phyloP scores from a whole-genome alignment of 352 stramenopile species.

The Globisporangium alternatum region DNA sequence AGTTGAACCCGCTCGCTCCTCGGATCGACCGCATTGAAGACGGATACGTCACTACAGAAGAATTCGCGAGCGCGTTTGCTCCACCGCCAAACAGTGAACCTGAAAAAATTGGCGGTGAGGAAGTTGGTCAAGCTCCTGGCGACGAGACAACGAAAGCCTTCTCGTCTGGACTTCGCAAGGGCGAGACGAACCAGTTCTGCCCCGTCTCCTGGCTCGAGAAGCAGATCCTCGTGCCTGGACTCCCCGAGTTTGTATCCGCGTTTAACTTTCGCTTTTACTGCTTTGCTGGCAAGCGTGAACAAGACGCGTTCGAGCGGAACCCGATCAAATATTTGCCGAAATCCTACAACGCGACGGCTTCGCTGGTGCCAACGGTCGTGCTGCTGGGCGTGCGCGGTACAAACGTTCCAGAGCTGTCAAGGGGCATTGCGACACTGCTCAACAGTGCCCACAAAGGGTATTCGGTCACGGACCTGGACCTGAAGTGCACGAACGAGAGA shows the following conservation, averaged over 20 bases:
- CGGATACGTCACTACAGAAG: constrained; percentile 28
- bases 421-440: constrained; percentile 15
- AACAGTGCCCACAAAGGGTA: constrained; percentile 8
- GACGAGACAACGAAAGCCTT: not conserved
- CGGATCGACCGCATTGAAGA: constrained; percentile 41
- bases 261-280: constrained; percentile 52
- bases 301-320: constrained; percentile 46
- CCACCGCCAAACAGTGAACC: constrained; percentile 17
- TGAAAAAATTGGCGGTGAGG: constrained; percentile 6
- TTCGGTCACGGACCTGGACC: constrained; percentile 19
- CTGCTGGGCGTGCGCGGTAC: constrained; percentile 51
- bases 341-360: constrained; percentile 21
- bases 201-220: constrained; percentile 52
- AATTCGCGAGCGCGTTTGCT: constrained; percentile 30
- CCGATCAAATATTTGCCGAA: constrained; percentile 40
- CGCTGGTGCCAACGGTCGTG: constrained; percentile 39
- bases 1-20: constrained; percentile 40
- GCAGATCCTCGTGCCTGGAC: constrained; percentile 38
- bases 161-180: constrained; percentile 18
- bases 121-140: not conserved
- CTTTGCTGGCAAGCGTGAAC: constrained; percentile 45
- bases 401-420: constrained; percentile 6
- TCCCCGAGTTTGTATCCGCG: constrained; percentile 30
- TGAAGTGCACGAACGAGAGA: not conserved
- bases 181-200: constrained; percentile 60